phyloP scores from a whole-genome alignment of 2,329 filamentous ascomycete genomes.

The Chrysoporthe cubensis region DNA sequence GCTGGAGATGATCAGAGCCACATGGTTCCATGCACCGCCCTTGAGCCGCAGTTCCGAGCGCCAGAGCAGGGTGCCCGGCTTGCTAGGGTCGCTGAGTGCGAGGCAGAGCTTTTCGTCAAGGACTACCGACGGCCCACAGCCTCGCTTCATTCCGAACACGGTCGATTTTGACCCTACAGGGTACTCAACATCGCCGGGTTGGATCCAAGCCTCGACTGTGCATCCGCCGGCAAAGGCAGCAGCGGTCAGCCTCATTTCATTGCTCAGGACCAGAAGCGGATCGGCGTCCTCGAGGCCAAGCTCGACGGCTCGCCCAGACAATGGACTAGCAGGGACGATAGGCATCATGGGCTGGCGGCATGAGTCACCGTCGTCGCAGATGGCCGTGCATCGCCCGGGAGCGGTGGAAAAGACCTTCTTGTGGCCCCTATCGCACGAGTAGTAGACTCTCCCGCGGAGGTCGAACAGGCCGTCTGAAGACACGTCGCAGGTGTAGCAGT shows the following conservation, averaged over 20 bases:
- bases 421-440: neutral
- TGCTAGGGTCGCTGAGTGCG: neutral
- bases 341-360: neutral
- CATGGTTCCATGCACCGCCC: neutral
- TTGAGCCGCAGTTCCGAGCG: constrained; percentile 1
- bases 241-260: neutral
- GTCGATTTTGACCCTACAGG: neutral
- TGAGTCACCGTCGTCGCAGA: neutral
- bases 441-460: neutral
- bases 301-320: neutral
- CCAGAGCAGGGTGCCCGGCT: neutral
- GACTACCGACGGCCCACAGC: neutral
- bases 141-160: neutral
- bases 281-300: neutral
- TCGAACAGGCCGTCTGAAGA: neutral
- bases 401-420: neutral
- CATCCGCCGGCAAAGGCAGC: neutral
- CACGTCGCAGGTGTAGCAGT: neutral
- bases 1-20: constrained; percentile 1
- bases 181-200: neutral
- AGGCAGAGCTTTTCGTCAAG: neutral
- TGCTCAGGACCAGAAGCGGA: neutral
- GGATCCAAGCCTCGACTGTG: neutral
- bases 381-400: neutral
- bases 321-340: neutral